These are phyloP conservation scores for Ceratocystis eucalypticola DNA, from an alignment of 2,329 filamentous ascomycete genomes.

Conservation along the genomic window DNA sequence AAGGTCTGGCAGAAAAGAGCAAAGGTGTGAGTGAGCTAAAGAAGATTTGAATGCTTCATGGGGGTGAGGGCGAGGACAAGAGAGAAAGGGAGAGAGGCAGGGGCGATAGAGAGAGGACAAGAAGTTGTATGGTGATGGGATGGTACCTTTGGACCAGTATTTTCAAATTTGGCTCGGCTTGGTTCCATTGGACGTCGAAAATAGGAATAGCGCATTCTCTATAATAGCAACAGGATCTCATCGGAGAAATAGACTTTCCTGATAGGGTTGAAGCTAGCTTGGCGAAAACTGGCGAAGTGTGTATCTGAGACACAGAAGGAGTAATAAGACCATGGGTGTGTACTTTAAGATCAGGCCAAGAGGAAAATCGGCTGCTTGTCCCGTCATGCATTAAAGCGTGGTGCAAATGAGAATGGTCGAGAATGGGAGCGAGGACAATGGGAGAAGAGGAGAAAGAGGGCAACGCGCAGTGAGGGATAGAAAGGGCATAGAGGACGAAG, in stretches of 20 bases:
- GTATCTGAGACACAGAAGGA: constrained; percentile 6
- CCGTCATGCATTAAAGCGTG: constrained; percentile 1
- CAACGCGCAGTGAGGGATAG: neutral
- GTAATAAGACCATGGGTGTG: neutral
- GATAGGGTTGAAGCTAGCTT: neutral
- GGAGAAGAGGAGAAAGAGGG: neutral
- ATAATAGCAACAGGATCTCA: constrained; percentile 4
- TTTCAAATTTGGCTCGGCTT: neutral
- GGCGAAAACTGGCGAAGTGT: constrained; percentile 8
- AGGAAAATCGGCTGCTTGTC: neutral
- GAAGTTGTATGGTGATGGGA: constrained; percentile 1
- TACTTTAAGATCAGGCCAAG: neutral
- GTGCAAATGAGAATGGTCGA: neutral
- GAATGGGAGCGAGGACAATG: neutral
- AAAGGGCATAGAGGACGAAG: too few species aligned
- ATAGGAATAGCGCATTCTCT: constrained; percentile 2
- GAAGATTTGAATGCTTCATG: neutral
- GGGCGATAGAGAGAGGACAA: too few species aligned
- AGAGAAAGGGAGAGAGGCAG: too few species aligned
- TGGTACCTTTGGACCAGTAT: neutral
- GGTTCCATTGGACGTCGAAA: neutral
- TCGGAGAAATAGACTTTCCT: constrained; percentile 5
- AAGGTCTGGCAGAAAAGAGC: neutral
- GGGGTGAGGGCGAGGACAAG: neutral
- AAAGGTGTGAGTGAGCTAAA: neutral